These are phyloP conservation scores for Haplographium delicatum DNA, from an alignment of 495 filamentous ascomycete species.

Conservation along the genomic window DNA sequence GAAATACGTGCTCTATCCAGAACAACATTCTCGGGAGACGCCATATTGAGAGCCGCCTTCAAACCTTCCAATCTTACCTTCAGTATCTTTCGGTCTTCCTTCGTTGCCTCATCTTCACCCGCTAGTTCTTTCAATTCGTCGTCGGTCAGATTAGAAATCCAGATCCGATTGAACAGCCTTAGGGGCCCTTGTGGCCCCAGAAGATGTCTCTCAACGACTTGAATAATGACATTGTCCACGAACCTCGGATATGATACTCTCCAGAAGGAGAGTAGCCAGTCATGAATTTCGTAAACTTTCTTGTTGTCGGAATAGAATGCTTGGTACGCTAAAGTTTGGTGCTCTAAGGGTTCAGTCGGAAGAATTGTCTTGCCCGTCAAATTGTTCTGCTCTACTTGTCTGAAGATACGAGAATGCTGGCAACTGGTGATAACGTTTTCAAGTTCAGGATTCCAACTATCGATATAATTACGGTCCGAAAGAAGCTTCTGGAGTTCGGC, in stretches of 20 bases:
- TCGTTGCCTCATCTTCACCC: conserved; percentile 12
- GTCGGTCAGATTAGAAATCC: conserved; percentile 10
- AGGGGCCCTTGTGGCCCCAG: conserved; percentile 8
- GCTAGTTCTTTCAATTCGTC: conserved; percentile 11
- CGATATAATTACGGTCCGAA: conserved; percentile 11
- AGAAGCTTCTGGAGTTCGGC: conserved; percentile 9
- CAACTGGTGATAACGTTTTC: not conserved
- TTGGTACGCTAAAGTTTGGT: not conserved
- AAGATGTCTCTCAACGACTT: conserved; percentile 18
- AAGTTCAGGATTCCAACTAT: conserved; percentile 14
- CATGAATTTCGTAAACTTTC: conserved; percentile 22
- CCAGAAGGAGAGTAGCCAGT: conserved; percentile 35
- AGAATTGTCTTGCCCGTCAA: not conserved
- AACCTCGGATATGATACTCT: conserved; percentile 38
- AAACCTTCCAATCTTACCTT: conserved; percentile 12
- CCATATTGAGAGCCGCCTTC: conserved; percentile 8
- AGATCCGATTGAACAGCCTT: conserved; percentile 3
- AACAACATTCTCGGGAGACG: no score
- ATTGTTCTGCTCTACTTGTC: conserved; percentile 5
- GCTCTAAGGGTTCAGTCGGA: not conserved
- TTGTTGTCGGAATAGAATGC: conserved; percentile 3
- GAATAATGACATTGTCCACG: conserved; percentile 32
- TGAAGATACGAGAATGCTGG: conserved; percentile 1
- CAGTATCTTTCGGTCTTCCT: conserved; percentile 3
- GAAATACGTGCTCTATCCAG: no score